Base-by-base conservation (phyloP, 106 monocot species). In the Allium fistulosum region DNA sequence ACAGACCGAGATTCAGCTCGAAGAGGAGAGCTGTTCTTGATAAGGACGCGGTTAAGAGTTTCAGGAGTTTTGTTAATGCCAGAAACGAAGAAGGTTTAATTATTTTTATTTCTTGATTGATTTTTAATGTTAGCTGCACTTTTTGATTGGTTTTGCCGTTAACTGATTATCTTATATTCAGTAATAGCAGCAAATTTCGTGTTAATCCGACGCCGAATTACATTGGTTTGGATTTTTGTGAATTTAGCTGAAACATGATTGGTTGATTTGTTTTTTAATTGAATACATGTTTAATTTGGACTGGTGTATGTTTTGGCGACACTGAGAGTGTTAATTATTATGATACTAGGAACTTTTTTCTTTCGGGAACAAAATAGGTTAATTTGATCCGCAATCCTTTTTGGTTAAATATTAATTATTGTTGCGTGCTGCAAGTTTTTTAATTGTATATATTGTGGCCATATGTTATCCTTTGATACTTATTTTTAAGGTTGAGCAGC, bases 81-180 rank as follows among this genome's bases (percentile, higher is more conserved):
- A 78, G 82, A 28, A 74, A 53, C n/a, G 84, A 65, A 28, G 78
- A 85, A 88, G 92, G 92, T 92, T 10, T 11, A 69, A 22, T 10
- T 47, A 61, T 16, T 8, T 10, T 22, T 8, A 22, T 61, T 48
- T 13, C 17, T 15, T 14, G n/a, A 51, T 15, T 61, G 22, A 61
- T 12, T 12, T 15, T 69, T 55, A 9, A 26, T 53, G 52, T 26
- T 57, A 45, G 16, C 22, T n/a, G 22, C 22, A 37, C 7, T 56
- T 16, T 46, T 12, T 18, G 67, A 4, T 26, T 17, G 10, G 9
- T 18, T 11, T 67, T 26, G 48, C 50, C 22, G 10, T 9, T 22
- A 10, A 11, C 17, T 17, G 67, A 6, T 6, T 52, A 4, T 51
- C 53, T 51, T 51, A 52, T 51, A 11, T 22, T 9, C 53, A 49